Percentiles rank a stretch among this genome's conserved stretches.
Conservation (phyloP, 192 early-diverging fungal genomes). For the Coemansia sp. region DNA sequence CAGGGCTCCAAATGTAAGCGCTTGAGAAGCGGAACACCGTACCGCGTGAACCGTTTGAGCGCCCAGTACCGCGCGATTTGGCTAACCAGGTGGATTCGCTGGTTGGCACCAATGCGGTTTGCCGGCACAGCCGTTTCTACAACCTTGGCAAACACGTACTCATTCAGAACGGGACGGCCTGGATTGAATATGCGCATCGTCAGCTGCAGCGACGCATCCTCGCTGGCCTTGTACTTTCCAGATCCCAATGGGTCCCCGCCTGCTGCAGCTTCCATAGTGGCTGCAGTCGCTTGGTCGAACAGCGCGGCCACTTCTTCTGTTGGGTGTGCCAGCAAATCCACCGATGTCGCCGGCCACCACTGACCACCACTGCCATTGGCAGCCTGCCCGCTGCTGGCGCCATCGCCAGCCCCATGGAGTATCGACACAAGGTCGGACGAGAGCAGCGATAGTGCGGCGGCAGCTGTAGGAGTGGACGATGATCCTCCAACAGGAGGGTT, state of each 20-base stretch:
- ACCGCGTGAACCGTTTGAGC: constrained; percentile 83
- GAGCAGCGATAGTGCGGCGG: constrained; percentile 20
- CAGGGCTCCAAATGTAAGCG: constrained; percentile 95
- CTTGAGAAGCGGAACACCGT: constrained; percentile 93
- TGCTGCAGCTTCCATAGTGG: not conserved
- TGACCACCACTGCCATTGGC: not conserved
- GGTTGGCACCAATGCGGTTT: constrained; percentile 7
- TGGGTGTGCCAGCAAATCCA: constrained; percentile 7
- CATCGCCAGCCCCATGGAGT: not conserved
- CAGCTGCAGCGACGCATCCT: constrained; percentile 45
- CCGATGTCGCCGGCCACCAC: constrained; percentile 11
- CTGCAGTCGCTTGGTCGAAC: constrained; percentile 6
- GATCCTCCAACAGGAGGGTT: not conserved
- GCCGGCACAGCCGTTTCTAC: constrained; percentile 1
- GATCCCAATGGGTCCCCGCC: not conserved
- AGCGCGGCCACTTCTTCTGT: constrained; percentile 8
- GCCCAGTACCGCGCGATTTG: constrained; percentile 90
- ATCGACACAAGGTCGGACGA: constrained; percentile 24
- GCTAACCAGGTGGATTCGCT: constrained; percentile 12
- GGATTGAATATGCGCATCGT: constrained; percentile 48
- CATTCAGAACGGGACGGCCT: constrained; percentile 42
- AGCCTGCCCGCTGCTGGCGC: not conserved
- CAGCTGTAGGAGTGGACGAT: constrained; percentile 1
- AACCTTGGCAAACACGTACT: constrained; percentile 25
- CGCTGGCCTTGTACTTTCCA: not conserved